These are phyloP conservation scores for Cymbidium sinense DNA, from an alignment of 106 monocot species.

Conservation along the genomic window DNA sequence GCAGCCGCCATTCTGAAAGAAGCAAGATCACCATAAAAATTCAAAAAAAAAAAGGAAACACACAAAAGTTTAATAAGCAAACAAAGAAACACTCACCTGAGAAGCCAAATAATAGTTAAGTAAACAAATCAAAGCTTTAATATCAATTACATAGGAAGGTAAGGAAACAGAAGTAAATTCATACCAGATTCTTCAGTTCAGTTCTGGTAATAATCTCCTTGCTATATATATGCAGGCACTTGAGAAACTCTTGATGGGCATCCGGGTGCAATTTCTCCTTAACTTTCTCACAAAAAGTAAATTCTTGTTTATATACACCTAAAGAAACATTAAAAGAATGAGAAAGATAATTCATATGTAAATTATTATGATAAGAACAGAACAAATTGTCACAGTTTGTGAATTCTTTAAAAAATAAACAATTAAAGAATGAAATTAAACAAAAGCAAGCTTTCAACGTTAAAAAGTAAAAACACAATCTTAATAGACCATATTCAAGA, in stretches of 20 bases:
- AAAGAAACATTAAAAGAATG: background rate
- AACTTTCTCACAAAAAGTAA: slow-evolving; percentile 84
- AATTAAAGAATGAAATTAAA: background rate
- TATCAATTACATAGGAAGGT: background rate
- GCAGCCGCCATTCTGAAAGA: background rate
- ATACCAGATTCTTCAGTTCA: slow-evolving; percentile 83
- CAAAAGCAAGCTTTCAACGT: background rate
- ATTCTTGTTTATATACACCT: slow-evolving; percentile 80
- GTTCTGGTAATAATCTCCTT: slow-evolving; percentile 80
- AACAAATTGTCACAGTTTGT: background rate
- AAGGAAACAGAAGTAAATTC: background rate
- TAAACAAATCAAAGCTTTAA: background rate
- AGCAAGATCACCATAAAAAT: background rate
- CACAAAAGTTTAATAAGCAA: background rate
- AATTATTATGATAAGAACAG: background rate
- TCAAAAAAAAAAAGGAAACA: background rate
- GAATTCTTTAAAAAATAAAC: background rate
- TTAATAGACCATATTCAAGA: background rate
- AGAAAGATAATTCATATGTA: background rate
- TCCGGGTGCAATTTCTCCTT: slow-evolving; percentile 78
- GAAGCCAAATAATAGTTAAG: background rate
- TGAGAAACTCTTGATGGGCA: slow-evolving; percentile 91
- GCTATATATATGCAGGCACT: slow-evolving; percentile 90
- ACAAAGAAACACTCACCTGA: background rate
- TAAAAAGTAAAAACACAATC: background rate